phyloP scores from a whole-genome alignment of 345 rosid species.

The Gossypium stocksii region DNA sequence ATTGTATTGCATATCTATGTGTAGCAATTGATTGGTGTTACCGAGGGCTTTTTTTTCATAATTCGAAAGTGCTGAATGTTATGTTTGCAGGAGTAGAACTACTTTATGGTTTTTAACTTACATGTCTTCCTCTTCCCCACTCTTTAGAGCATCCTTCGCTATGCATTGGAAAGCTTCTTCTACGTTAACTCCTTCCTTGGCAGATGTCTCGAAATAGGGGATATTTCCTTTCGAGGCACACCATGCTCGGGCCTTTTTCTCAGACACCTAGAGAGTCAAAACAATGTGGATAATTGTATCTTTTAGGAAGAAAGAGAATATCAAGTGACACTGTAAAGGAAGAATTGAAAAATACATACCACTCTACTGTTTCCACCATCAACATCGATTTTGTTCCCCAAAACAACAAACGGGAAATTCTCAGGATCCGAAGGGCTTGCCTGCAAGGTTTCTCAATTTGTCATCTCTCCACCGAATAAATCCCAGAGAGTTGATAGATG shows the following conservation, averaged over 20 bases:
- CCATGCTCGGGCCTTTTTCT: constrained; percentile 96
- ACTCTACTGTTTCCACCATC: constrained; percentile 94
- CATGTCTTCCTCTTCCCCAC: constrained; percentile 94
- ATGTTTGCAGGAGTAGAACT: neutral
- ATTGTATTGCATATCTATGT: neutral
- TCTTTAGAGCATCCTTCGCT: constrained; percentile 87
- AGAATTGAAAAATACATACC: constrained; percentile 36
- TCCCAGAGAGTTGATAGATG: constrained; percentile 1
- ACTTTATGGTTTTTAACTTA: constrained; percentile 39
- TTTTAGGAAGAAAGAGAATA: neutral
- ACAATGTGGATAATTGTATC: neutral
- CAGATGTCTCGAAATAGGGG: constrained; percentile 98
- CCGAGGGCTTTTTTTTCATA: neutral
- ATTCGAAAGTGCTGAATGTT: neutral
- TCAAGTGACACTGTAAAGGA: neutral
- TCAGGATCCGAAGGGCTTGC: constrained; percentile 96
- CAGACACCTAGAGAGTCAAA: constrained; percentile 57
- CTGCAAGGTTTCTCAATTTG: constrained; percentile 37
- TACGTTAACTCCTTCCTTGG: constrained; percentile 92
- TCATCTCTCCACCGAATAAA: neutral
- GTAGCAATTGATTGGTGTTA: neutral
- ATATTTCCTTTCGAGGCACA: constrained; percentile 98
- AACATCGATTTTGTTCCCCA: constrained; percentile 86
- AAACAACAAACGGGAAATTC: constrained; percentile 87
- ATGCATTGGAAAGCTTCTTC: constrained; percentile 98